These are phyloP conservation scores for Malassezia yamatoensis DNA, from an alignment of 1,284 basidiomycete species.

Conservation along the genomic window DNA sequence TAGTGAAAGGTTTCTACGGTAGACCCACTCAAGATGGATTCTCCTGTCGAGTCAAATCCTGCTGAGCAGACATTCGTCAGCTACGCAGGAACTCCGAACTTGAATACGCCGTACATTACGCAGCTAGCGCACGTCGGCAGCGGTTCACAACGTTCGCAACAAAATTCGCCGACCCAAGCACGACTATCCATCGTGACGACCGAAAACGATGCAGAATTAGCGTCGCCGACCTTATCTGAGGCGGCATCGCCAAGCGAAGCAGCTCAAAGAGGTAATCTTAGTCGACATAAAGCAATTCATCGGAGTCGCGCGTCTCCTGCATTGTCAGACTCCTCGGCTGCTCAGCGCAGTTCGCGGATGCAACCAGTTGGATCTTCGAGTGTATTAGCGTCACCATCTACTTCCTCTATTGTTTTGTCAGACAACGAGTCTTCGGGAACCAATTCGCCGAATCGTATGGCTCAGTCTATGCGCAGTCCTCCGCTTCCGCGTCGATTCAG, in stretches of 20 bases:
- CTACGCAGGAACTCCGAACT: background rate
- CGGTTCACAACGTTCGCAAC: background rate
- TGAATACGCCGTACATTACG: constrained; percentile 2
- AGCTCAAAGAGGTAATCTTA: background rate
- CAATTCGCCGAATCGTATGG: too few species aligned
- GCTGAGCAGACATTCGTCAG: background rate
- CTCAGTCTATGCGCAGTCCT: too few species aligned
- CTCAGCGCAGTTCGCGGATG: background rate
- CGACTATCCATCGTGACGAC: background rate
- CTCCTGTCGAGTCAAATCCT: background rate
- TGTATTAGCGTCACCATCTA: background rate
- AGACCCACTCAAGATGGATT: background rate
- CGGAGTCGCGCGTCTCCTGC: constrained; percentile 7
- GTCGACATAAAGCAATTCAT: constrained; percentile 9
- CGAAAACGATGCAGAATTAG: too few species aligned
- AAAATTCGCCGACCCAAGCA: background rate
- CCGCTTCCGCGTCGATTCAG: too few species aligned
- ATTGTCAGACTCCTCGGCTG: constrained; percentile 4
- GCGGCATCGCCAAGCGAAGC: background rate
- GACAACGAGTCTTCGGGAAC: too few species aligned
- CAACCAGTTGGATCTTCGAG: background rate
- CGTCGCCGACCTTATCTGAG: background rate
- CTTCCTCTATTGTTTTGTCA: background rate
- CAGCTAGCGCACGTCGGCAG: background rate
- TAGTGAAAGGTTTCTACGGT: too few species aligned